Percentiles rank a stretch among this genome's conserved stretches.
phyloP scores from a whole-genome alignment of 805 yeast species.

The Starmerella kuoi region DNA sequence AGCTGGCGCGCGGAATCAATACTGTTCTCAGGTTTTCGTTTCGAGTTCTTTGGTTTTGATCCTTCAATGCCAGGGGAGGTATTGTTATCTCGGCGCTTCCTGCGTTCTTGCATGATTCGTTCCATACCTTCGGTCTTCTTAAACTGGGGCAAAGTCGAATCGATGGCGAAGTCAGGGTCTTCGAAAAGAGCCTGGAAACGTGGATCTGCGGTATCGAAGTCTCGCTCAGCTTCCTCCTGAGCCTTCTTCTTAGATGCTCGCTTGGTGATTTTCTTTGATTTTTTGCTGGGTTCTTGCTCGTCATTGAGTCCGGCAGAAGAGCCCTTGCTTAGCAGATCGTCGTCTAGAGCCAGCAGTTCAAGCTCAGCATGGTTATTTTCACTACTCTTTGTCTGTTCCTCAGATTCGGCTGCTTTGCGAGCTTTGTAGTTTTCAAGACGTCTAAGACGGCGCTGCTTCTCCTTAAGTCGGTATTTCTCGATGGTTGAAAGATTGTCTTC shows the following conservation, averaged over 20 bases:
- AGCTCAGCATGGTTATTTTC: constrained; percentile 50
- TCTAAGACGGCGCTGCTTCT: constrained; percentile 79
- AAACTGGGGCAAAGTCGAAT: constrained; percentile 83
- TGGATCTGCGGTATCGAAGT: constrained; percentile 64
- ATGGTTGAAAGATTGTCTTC: constrained; percentile 60
- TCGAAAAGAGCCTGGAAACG: constrained; percentile 78
- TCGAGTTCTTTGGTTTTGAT: not conserved
- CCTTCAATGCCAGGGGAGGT: not conserved
- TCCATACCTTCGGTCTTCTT: constrained; percentile 82
- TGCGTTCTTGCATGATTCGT: constrained; percentile 61
- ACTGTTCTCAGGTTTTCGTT: constrained; percentile 1
- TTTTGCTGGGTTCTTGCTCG: not conserved
- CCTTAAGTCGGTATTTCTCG: constrained; percentile 70
- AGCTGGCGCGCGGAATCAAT: constrained; percentile 3
- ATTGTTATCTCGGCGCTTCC: constrained; percentile 21
- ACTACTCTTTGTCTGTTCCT: constrained; percentile 30
- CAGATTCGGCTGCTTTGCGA: constrained; percentile 40
- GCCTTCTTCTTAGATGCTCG: constrained; percentile 35
- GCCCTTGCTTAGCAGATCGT: constrained; percentile 42
- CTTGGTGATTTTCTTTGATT: constrained; percentile 32
- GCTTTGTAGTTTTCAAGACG: constrained; percentile 69
- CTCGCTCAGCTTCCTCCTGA: constrained; percentile 36
- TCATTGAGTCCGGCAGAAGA: not conserved
- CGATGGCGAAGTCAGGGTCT: constrained; percentile 84
- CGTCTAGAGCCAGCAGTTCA: constrained; percentile 61